These are phyloP conservation scores for Scutellaria galericulata DNA, from an alignment of 257 asterid genomes.

Conservation along the genomic window DNA sequence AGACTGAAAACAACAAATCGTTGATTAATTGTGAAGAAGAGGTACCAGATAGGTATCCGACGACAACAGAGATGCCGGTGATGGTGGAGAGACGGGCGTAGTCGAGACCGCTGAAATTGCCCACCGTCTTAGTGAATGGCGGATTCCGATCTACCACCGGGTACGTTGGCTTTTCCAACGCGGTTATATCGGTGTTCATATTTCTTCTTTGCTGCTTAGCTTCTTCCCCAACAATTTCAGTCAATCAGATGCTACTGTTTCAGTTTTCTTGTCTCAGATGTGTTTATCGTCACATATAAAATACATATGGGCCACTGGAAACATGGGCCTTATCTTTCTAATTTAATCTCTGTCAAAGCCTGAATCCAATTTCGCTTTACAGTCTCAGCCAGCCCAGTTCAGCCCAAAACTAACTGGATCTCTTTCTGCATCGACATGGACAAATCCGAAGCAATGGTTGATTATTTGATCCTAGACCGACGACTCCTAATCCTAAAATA, in stretches of 20 bases:
- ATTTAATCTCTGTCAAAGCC: too few species aligned
- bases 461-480: too few species aligned
- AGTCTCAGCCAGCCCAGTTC: too few species aligned
- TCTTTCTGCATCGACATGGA: too few species aligned
- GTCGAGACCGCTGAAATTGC: conserved; percentile 84
- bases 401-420: too few species aligned
- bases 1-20: not conserved
- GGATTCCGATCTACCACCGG: conserved; percentile 95
- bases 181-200: conserved; percentile 92
- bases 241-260: conserved; percentile 20
- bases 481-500: too few species aligned
- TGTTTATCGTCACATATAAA: not conserved
- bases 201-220: conserved; percentile 22
- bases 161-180: conserved; percentile 85
- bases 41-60: conserved; percentile 92
- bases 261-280: conserved; percentile 8
- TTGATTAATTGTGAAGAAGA: not conserved
- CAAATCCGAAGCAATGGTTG: too few species aligned
- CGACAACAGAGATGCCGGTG: conserved; percentile 88
- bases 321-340: not conserved
- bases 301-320: not conserved
- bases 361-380: too few species aligned
- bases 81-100: conserved; percentile 88
- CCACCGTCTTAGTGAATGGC: conserved; percentile 83
- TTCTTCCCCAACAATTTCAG: conserved; percentile 15